phyloP scores from a whole-genome alignment of 345 rosid genomes.

The Anastatica hierochuntica region DNA sequence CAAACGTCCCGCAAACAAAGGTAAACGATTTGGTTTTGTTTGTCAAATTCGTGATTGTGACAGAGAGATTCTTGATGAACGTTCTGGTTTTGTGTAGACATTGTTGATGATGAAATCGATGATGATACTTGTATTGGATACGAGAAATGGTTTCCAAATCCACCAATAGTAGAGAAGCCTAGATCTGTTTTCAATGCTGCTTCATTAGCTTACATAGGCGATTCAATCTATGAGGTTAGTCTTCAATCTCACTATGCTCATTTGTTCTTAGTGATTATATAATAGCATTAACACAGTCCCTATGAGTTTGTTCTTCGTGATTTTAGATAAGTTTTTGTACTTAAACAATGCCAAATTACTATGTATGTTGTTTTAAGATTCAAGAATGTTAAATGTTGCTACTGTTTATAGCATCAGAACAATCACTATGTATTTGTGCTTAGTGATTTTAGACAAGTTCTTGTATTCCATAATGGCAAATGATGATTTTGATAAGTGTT shows the following conservation, averaged over 20 bases:
- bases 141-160: conserved; percentile 33
- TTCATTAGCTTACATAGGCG: conserved; percentile 38
- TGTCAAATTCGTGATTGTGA: too few species aligned
- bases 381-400: too few species aligned
- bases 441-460: too few species aligned
- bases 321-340: too few species aligned
- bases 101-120: background rate
- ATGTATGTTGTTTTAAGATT: too few species aligned
- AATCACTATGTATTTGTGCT: too few species aligned
- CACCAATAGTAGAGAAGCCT: conserved; percentile 29
- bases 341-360: too few species aligned
- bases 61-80: background rate
- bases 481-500: too few species aligned
- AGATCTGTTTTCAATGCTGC: conserved; percentile 32
- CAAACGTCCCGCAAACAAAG: background rate
- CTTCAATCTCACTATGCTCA: background rate
- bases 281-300: too few species aligned
- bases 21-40: background rate
- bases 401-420: too few species aligned
- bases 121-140: conserved; percentile 17
- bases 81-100: background rate
- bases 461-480: too few species aligned
- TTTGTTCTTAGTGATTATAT: too few species aligned
- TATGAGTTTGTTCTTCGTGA: background rate
- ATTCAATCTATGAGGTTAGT: conserved; percentile 70